phyloP scores from a whole-genome alignment of 345 rosid species.

The Rhodomyrtus tomentosa region DNA sequence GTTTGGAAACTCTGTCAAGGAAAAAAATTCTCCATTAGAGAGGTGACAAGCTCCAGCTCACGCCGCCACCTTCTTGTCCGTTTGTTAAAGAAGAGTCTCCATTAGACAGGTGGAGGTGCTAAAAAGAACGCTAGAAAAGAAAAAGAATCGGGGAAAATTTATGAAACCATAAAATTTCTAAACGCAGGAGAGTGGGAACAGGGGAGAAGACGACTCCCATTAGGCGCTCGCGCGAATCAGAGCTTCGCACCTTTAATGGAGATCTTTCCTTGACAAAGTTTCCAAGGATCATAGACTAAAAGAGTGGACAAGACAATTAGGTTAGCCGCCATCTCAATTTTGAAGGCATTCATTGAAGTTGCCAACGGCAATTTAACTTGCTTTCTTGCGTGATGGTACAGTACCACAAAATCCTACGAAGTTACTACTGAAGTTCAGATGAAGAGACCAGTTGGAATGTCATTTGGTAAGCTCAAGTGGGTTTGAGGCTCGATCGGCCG shows the following conservation, averaged over 20 bases:
- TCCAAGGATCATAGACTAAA: background rate
- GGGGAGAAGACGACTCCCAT: background rate
- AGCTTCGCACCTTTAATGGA: background rate
- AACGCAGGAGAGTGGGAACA: background rate
- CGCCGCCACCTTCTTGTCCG: background rate
- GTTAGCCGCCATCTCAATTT: background rate
- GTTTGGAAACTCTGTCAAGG: too few species aligned
- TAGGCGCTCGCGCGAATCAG: background rate
- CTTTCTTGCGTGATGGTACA: background rate
- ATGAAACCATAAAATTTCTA: background rate
- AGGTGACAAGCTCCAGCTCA: background rate
- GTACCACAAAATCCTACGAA: too few species aligned
- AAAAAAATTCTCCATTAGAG: background rate
- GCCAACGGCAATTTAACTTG: background rate
- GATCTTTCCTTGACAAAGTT: background rate
- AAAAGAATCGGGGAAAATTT: background rate
- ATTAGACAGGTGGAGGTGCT: background rate
- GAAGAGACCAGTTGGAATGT: background rate
- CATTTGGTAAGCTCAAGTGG: background rate
- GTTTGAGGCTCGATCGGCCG: background rate
- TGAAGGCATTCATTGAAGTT: background rate
- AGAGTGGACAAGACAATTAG: background rate
- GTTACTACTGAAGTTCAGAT: background rate
- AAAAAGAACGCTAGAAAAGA: background rate
- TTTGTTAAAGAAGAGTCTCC: background rate